Evolutionary conservation across 257 asterid species (phyloP).

Genomic region (Ehretia macrophylla): DNA sequence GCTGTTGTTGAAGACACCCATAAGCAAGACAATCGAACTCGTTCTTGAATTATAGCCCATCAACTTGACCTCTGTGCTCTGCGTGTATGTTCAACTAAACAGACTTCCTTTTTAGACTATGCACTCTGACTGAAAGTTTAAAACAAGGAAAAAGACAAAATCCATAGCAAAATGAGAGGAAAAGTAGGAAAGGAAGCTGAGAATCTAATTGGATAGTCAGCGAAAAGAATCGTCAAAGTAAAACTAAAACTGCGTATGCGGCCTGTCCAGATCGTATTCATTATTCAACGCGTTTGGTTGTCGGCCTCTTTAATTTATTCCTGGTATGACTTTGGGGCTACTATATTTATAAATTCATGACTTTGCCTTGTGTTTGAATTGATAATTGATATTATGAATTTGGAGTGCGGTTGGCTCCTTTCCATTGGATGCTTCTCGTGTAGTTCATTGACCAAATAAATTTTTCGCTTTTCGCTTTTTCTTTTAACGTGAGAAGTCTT

Average conservation of each 20-base stretch:
- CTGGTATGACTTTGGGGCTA: neutral
- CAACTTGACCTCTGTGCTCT: constrained; percentile 20
- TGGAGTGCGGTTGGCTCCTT: no score
- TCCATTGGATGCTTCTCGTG: no score
- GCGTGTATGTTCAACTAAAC: constrained; percentile 8
- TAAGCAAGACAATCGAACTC: constrained; percentile 7
- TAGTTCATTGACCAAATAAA: no score
- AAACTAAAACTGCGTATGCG: neutral
- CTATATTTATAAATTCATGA: no score
- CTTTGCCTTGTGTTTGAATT: no score
- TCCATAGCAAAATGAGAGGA: neutral
- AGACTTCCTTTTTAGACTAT: neutral
- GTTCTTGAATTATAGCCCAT: constrained; percentile 2
- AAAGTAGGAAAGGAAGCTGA: neutral
- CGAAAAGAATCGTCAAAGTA: neutral
- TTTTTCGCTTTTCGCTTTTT: no score
- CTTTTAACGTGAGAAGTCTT: no score
- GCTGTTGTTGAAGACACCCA: constrained; percentile 26
- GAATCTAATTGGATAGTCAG: neutral
- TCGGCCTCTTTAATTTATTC: neutral
- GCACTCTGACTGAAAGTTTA: no score
- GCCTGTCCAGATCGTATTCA: neutral
- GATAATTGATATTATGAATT: no score
- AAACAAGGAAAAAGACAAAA: neutral
- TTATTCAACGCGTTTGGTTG: neutral